Conservation (phyloP, 164 flowering plant genomes). For the Santalum album region DNA sequence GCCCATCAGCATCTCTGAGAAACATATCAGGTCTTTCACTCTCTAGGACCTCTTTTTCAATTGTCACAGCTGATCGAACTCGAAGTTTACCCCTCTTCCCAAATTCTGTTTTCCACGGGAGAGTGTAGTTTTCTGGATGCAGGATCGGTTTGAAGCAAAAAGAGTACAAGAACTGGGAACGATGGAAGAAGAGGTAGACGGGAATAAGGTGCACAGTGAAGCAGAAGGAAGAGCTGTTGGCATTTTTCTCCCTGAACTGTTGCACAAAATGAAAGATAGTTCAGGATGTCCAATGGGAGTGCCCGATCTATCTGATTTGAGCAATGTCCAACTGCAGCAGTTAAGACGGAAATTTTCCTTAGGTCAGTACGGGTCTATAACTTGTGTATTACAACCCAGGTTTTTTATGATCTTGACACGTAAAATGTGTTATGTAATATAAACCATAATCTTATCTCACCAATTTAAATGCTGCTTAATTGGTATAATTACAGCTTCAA, state of each 20-base stretch:
- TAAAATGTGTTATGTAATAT: too few species aligned
- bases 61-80: constrained; percentile 32
- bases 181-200: neutral
- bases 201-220: neutral
- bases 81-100: neutral
- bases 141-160: neutral
- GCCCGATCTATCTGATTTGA: too few species aligned
- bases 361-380: too few species aligned
- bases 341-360: too few species aligned
- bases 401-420: too few species aligned
- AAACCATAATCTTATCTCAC: too few species aligned
- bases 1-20: constrained; percentile 47
- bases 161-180: neutral
- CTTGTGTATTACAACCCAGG: too few species aligned
- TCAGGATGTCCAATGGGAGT: too few species aligned
- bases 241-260: neutral
- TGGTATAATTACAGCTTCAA: too few species aligned
- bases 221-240: neutral
- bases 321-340: too few species aligned
- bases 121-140: neutral
- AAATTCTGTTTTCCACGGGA: neutral
- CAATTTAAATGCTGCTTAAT: too few species aligned
- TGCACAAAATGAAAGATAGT: neutral
- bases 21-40: constrained; percentile 64
- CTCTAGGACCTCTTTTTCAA: constrained; percentile 75